Conservation (phyloP, 192 early-diverging fungal species). For the Kickxella alabastrina region DNA sequence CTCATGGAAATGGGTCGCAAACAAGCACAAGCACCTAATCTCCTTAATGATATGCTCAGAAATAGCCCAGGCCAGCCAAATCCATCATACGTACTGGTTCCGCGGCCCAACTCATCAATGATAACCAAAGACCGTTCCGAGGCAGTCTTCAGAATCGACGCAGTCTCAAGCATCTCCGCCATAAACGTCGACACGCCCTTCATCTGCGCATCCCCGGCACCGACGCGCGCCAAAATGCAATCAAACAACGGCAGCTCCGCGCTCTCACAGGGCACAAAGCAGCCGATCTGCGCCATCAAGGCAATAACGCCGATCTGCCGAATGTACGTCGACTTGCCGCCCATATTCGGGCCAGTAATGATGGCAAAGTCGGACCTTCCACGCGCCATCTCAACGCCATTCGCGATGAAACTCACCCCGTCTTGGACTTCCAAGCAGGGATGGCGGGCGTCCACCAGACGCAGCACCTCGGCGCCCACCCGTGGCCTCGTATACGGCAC, state of each 20-base stretch:
- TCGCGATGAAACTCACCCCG: conserved; percentile 89
- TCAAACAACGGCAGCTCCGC: conserved; percentile 77
- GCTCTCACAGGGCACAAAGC: conserved; percentile 85
- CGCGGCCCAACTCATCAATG: conserved; percentile 93
- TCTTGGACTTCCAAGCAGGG: conserved; percentile 94
- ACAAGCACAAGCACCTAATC: conserved; percentile 79
- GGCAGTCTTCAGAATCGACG: conserved; percentile 84
- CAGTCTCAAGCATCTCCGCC: conserved; percentile 93
- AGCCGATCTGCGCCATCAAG: conserved; percentile 92
- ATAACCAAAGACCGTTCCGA: conserved; percentile 83
- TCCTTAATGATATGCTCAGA: conserved; percentile 62
- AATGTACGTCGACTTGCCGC: conserved; percentile 97
- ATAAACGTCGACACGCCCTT: conserved; percentile 96
- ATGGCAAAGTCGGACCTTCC: conserved; percentile 79
- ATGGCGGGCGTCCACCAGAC: conserved; percentile 72
- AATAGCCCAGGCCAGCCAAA: conserved; percentile 98
- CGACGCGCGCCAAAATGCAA: conserved; percentile 86
- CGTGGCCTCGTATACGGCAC: conserved; percentile 76
- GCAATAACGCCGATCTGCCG: conserved; percentile 90
- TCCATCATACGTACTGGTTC: conserved; percentile 97
- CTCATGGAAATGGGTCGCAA: conserved; percentile 99
- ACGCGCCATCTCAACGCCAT: conserved; percentile 73
- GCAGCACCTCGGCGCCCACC: conserved; percentile 60
- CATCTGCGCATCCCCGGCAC: conserved; percentile 89
- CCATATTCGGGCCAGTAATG: conserved; percentile 98